Evolutionary conservation across 208 protist genomes (phyloP).

Genomic region (Lotmaria passim): DNA sequence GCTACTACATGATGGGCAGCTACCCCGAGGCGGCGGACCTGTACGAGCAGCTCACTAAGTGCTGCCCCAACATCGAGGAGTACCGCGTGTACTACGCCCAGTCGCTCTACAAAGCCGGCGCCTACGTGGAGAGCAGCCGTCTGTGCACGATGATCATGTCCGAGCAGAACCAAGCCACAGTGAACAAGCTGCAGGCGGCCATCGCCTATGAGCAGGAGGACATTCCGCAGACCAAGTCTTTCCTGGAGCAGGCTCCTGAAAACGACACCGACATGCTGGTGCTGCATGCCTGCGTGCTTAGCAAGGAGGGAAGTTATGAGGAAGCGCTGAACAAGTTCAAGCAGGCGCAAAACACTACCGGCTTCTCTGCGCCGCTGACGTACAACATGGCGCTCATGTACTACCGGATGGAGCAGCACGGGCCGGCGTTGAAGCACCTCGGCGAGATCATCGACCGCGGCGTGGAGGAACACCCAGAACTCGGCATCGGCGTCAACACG

Average conservation of each 20-base stretch:
- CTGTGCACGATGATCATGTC: conserved; percentile 85
- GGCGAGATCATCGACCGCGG: conserved; percentile 96
- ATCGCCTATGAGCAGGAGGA: conserved; percentile 95
- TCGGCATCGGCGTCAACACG: conserved; percentile 93
- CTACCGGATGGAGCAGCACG: conserved; percentile 96
- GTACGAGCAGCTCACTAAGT: conserved; percentile 91
- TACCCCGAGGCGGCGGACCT: conserved; percentile 86
- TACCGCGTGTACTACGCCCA: conserved; percentile 97
- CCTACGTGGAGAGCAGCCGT: conserved; percentile 91
- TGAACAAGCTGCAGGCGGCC: conserved; percentile 91
- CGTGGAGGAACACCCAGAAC: conserved; percentile 95
- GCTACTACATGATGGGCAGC: conserved; percentile 95
- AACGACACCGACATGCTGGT: conserved; percentile 91
- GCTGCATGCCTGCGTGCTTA: conserved; percentile 90
- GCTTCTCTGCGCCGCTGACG: conserved; percentile 91
- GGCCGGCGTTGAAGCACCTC: conserved; percentile 92
- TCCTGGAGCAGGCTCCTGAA: conserved; percentile 81
- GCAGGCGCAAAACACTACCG: conserved; percentile 91
- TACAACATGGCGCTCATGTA: conserved; percentile 97
- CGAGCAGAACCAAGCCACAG: conserved; percentile 72
- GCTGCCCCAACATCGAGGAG: conserved; percentile 94
- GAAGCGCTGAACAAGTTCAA: conserved; percentile 93
- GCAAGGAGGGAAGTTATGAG: conserved; percentile 93
- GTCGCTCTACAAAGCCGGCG: conserved; percentile 94
- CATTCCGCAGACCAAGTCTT: conserved; percentile 88